These are phyloP conservation scores for Periconia sp. DNA, from an alignment of 2,329 filamentous ascomycete genomes.

Conservation along the genomic window DNA sequence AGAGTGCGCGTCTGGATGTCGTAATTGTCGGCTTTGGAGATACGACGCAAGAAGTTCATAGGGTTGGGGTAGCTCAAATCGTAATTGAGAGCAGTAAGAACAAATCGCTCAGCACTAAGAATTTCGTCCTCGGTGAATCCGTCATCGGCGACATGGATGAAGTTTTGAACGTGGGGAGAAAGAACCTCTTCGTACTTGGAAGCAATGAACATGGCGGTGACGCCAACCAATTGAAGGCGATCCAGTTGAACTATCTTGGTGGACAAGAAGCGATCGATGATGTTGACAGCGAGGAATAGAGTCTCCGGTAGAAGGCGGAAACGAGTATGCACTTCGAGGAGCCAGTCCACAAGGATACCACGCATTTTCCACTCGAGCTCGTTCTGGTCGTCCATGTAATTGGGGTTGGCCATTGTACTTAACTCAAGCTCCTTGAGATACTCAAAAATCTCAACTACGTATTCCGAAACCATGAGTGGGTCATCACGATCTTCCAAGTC, in stretches of 20 bases:
- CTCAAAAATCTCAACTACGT: slow-evolving; percentile 95
- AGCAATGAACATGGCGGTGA: slow-evolving; percentile 99
- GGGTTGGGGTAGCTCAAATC: slow-evolving; percentile 98
- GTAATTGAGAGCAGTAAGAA: slow-evolving; percentile 88
- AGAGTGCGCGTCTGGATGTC: slow-evolving; percentile 97
- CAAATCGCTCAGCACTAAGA: slow-evolving; percentile 92
- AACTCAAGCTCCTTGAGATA: slow-evolving; percentile 88
- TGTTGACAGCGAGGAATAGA: slow-evolving; percentile 94
- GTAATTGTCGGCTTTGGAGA: slow-evolving; percentile 99
- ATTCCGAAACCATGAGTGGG: slow-evolving; percentile 96
- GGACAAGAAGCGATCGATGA: slow-evolving; percentile 96
- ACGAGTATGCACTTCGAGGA: slow-evolving; percentile 96
- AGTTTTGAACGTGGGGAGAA: slow-evolving; percentile 95
- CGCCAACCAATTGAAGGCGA: slow-evolving; percentile 92
- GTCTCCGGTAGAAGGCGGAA: slow-evolving; percentile 96
- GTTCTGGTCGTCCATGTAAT: slow-evolving; percentile 94
- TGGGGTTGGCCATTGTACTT: slow-evolving; percentile 78
- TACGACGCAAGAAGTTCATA: slow-evolving; percentile 98
- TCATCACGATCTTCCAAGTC: slow-evolving; percentile 89
- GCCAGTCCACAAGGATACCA: slow-evolving; percentile 95
- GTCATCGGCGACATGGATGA: slow-evolving; percentile 94
- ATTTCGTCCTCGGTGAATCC: slow-evolving; percentile 96
- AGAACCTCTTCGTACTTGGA: slow-evolving; percentile 99
- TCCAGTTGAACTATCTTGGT: slow-evolving; percentile 95
- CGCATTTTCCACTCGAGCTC: slow-evolving; percentile 99